These are phyloP conservation scores for Diversispora eburnea DNA, from an alignment of 192 early-diverging fungal genomes.

Conservation along the genomic window DNA sequence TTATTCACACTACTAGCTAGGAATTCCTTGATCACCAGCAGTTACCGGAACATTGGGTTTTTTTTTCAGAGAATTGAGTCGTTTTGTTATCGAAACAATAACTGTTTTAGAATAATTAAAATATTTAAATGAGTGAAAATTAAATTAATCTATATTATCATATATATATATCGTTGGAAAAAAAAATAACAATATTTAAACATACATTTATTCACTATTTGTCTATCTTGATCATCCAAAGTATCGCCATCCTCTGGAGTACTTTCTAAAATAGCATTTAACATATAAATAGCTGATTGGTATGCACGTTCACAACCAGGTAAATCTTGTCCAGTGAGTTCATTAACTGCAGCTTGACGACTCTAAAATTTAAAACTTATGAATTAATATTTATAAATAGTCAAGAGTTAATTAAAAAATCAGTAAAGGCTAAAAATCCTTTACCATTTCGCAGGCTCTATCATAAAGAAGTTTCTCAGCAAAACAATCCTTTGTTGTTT, in stretches of 20 bases:
- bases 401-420: background rate
- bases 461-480: constrained; percentile 74
- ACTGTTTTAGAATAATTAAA: background rate
- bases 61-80: constrained; percentile 23
- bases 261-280: constrained; percentile 64
- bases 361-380: constrained; percentile 37
- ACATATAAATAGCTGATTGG: constrained; percentile 71
- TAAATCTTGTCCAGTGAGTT: constrained; percentile 60
- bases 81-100: constrained; percentile 20
- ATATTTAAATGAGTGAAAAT: background rate
- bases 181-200: constrained; percentile 1
- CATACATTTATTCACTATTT: constrained; percentile 53
- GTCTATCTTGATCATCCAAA: constrained; percentile 53
- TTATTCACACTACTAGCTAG: too few species aligned
- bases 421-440: background rate
- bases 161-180: background rate
- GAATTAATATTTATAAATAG: background rate
- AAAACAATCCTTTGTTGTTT: constrained; percentile 48
- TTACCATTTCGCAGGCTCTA: constrained; percentile 64
- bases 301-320: constrained; percentile 70
- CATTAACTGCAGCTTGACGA: constrained; percentile 59
- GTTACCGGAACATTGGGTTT: background rate
- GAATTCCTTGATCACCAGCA: too few species aligned
- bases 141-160: too few species aligned
- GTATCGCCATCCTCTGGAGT: constrained; percentile 36